phyloP scores from a whole-genome alignment of 192 early-diverging fungal genomes.

The Lunasporangiospora selenospora region DNA sequence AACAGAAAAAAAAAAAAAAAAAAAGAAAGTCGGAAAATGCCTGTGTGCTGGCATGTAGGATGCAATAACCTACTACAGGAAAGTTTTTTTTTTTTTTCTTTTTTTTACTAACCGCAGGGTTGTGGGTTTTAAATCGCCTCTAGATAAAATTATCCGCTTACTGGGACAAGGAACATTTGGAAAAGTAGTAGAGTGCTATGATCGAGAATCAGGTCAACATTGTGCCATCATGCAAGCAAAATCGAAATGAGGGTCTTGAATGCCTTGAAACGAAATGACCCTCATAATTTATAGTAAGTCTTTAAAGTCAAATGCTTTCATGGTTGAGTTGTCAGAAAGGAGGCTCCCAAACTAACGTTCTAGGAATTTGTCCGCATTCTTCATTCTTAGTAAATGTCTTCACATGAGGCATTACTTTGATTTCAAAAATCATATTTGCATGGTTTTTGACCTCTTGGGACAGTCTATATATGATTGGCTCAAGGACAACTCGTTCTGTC shows the following conservation, averaged over 20 bases:
- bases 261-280: slow-evolving; percentile 81
- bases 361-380: background rate
- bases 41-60: background rate
- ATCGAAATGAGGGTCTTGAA: slow-evolving; percentile 90
- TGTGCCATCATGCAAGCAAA: slow-evolving; percentile 90
- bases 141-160: slow-evolving; percentile 83
- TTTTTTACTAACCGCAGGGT: too few relatives aligned
- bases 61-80: too few relatives aligned
- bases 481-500: slow-evolving; percentile 89
- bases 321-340: background rate
- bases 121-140: too few relatives aligned
- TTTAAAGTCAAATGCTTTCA: too few relatives aligned
- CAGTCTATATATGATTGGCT: slow-evolving; percentile 94
- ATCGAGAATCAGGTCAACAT: slow-evolving; percentile 60
- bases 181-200: slow-evolving; percentile 91
- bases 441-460: slow-evolving; percentile 95
- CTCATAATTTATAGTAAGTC: slow-evolving; percentile 79
- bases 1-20: slow-evolving; percentile 1
- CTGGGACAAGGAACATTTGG: slow-evolving; percentile 99
- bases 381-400: slow-evolving; percentile 78
- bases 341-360: background rate
- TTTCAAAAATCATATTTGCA: slow-evolving; percentile 93
- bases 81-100: too few relatives aligned
- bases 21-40: too few relatives aligned
- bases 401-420: slow-evolving; percentile 87